Percentiles rank a stretch among this genome's conserved stretches.
Evolutionary conservation across 495 filamentous ascomycete species (phyloP).

Genomic region (Thozetella sp.): DNA sequence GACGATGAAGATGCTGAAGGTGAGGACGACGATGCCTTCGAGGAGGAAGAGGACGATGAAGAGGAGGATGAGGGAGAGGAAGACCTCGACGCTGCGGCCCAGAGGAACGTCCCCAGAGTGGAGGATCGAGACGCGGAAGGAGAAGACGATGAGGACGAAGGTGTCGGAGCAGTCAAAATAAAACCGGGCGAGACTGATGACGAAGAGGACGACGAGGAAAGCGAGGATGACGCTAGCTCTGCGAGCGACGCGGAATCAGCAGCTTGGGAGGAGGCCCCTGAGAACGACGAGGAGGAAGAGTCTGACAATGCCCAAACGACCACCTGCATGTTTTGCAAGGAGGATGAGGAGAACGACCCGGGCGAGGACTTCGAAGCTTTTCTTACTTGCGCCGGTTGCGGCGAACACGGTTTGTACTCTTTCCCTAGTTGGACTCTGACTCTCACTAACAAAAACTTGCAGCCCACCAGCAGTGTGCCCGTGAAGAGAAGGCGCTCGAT

Average conservation of each 20-base stretch:
- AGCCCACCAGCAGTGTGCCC: constrained; percentile 95
- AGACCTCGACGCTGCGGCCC: constrained; percentile 28
- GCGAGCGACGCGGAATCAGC: constrained; percentile 29
- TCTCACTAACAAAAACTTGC: constrained; percentile 40
- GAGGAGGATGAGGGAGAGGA: constrained; percentile 40
- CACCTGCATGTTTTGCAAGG: constrained; percentile 75
- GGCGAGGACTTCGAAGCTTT: constrained; percentile 86
- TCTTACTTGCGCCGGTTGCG: constrained; percentile 78
- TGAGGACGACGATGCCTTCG: constrained; percentile 24
- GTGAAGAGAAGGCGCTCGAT: constrained; percentile 71
- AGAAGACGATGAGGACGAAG: constrained; percentile 55
- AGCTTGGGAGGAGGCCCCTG: constrained; percentile 68
- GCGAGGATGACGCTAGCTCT: constrained; percentile 23
- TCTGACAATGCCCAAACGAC: constrained; percentile 59
- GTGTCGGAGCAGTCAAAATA: constrained; percentile 77
- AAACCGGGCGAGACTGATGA: constrained; percentile 55
- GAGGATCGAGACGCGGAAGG: constrained; percentile 45
- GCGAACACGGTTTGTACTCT: constrained; percentile 78
- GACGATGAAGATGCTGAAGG: constrained; percentile 29
- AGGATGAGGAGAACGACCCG: constrained; percentile 86
- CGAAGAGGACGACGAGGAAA: constrained; percentile 42
- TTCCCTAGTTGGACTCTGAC: constrained; percentile 22
- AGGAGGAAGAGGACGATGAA: constrained; percentile 43
- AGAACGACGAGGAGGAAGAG: constrained; percentile 68
- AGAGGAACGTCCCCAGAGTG: constrained; percentile 6